Base-by-base conservation (phyloP, 2,329 filamentous ascomycete genomes). In the Colletotrichum sp. region DNA sequence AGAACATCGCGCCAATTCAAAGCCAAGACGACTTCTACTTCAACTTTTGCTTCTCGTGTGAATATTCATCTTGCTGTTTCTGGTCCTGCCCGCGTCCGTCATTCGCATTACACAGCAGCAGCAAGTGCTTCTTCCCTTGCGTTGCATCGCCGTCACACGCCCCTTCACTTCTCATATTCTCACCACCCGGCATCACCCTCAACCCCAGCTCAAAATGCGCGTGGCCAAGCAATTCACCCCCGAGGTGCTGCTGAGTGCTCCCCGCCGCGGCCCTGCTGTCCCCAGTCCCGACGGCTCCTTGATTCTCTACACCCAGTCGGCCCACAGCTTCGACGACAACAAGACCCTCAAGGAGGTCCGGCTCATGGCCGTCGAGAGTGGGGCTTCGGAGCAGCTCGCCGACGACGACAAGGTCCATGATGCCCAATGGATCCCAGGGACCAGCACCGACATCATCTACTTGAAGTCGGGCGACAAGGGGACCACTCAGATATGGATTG, bases 231-330 rank as follows among this genome's bases (percentile, higher is more conserved):
- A 67, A 21, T 76, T 85, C 72, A 85, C 83, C 18, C 80, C 84
- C 13, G 83, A 85, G 76, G 71, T 78, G 6, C 78, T 85, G 59
- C 78, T 84, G 59, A 80, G 76, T 39, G 78, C 79, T 6, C 82
- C 83, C 48, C 80, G 80, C 34, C 80, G 82, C 36, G 79, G 80
- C 26, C 75, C 81, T n/a, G 85, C 84, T 2, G 81, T 88, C 8
- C 84, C 86, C 10, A 86, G 84, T 71, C 80, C 83, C 26, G 83
- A 84, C 71, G 86, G 87, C 70, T 82, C 85, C 6, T 83, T 84
- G 15, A 82, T 86, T 9, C 79, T 89, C 55, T 85, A 85, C 78
- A 86, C 85, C 21, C 79, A 88, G 61, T 83, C 84, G 7, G 83
- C 82, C 30, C 83, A 88, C 75, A 79, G 80, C 34, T 82, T 86